Percentiles rank a stretch among this genome's conserved stretches.
These are phyloP conservation scores for Bidens hawaiensis DNA, from an alignment of 140 eudicot species.

Conservation along the genomic window DNA sequence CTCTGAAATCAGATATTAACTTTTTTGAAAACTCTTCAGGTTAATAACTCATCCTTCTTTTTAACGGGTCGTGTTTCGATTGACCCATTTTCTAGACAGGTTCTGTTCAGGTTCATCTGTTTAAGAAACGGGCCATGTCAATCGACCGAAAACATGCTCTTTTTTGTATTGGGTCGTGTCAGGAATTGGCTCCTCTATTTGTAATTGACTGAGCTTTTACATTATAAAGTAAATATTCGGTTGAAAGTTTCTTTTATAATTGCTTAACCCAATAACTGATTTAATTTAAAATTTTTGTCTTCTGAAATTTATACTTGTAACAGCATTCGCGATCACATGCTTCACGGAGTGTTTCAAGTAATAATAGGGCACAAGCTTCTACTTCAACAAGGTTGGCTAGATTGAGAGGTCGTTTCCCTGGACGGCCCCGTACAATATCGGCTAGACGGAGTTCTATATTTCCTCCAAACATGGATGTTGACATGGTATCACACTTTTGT, in stretches of 20 bases:
- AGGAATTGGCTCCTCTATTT: no score
- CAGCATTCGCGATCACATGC: constrained; percentile 37
- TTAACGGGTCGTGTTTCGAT: no score
- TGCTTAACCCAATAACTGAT: neutral
- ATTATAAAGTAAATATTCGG: neutral
- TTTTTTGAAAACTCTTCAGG: no score
- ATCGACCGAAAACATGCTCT: no score
- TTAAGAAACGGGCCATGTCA: no score
- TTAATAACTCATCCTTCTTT: no score
- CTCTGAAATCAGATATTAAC: no score
- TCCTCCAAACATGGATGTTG: constrained; percentile 78
- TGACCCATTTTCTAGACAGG: no score
- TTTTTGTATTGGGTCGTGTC: no score
- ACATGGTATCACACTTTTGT: constrained; percentile 48
- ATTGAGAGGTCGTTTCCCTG: constrained; percentile 61
- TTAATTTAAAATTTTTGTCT: neutral
- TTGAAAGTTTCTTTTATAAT: neutral
- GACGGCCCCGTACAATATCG: constrained; percentile 55
- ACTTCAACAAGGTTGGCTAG: constrained; percentile 46
- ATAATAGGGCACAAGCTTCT: constrained; percentile 46
- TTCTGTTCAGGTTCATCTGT: no score
- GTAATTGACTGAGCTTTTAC: neutral
- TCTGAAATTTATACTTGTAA: constrained; percentile 9
- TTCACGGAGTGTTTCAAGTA: constrained; percentile 32
- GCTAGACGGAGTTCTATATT: constrained; percentile 45